Conservation (phyloP, 1,284 basidiomycete genomes). For the Ceratorhiza oryzae-sativae region DNA sequence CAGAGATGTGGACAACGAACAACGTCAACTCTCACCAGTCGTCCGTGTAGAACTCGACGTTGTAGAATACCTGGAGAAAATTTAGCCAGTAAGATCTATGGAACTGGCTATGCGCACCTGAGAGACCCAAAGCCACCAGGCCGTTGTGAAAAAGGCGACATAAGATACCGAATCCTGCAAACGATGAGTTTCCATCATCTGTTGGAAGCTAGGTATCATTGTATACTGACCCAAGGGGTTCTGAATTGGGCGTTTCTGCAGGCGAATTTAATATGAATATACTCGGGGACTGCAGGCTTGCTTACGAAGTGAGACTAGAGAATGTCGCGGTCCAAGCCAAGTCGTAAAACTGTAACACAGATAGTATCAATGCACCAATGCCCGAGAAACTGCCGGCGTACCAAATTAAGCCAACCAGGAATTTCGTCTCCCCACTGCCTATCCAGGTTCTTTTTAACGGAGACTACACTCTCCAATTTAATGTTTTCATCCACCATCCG, state of each 20-base stretch:
- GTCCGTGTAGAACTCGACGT: slow-evolving; percentile 24
- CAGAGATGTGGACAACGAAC: too few relatives aligned
- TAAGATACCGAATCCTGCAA: slow-evolving; percentile 24
- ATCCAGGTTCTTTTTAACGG: slow-evolving; percentile 13
- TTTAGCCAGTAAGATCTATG: background rate
- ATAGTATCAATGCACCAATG: background rate
- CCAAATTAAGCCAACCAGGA: slow-evolving; percentile 22
- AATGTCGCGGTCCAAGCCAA: slow-evolving; percentile 22
- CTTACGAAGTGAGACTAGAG: slow-evolving; percentile 27
- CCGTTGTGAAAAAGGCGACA: slow-evolving; percentile 9
- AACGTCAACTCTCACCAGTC: slow-evolving; percentile 37
- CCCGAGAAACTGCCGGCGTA: background rate
- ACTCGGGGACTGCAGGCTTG: background rate
- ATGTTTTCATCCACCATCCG: background rate
- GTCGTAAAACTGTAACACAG: slow-evolving; percentile 14
- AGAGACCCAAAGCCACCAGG: slow-evolving; percentile 38
- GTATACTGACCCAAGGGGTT: slow-evolving; percentile 9
- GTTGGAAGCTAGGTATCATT: background rate
- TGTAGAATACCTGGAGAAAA: slow-evolving; percentile 12
- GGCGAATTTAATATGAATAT: background rate
- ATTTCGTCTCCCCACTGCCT: slow-evolving; percentile 17
- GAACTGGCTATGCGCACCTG: background rate
- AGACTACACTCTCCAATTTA: background rate
- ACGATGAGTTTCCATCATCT: background rate
- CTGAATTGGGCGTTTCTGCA: slow-evolving; percentile 19